Conservation (phyloP, 2,329 filamentous ascomycete genomes). For the Teratosphaeria destructans region DNA sequence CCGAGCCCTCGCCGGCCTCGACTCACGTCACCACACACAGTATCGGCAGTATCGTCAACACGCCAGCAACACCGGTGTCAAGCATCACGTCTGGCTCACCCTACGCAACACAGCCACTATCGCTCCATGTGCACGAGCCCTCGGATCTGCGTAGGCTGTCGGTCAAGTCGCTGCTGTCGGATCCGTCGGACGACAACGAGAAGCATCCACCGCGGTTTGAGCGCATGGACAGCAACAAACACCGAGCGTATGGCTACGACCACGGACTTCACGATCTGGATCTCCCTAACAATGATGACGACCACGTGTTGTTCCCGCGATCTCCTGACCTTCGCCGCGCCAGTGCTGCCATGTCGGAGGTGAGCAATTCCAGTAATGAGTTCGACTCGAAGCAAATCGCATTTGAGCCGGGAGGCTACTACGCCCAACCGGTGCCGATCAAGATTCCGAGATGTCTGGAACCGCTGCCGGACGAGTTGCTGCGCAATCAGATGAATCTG, state of each 20-base stretch:
- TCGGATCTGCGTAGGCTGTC: constrained; percentile 47
- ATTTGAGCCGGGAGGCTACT: constrained; percentile 56
- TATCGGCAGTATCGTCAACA: constrained; percentile 28
- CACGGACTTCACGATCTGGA: constrained; percentile 60
- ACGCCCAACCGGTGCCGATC: constrained; percentile 57
- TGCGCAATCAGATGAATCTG: constrained; percentile 69
- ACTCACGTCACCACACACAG: constrained; percentile 28
- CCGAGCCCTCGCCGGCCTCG: constrained; percentile 27
- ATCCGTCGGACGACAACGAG: constrained; percentile 32
- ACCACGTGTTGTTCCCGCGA: constrained; percentile 45
- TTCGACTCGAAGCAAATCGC: constrained; percentile 32
- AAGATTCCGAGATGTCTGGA: constrained; percentile 48
- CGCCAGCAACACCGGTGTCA: constrained; percentile 35
- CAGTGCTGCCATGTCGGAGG: constrained; percentile 21
- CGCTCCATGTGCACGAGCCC: constrained; percentile 23
- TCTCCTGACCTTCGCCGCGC: constrained; percentile 21
- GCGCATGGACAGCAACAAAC: constrained; percentile 3
- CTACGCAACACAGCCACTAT: constrained; percentile 8
- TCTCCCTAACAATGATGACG: constrained; percentile 60
- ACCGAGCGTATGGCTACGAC: constrained; percentile 58
- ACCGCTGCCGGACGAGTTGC: constrained; percentile 46
- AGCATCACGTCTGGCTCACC: constrained; percentile 20
- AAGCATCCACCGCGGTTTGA: constrained; percentile 5
- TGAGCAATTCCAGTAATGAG: constrained; percentile 17
- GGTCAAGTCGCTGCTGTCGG: constrained; percentile 54